Conservation (phyloP, 495 filamentous ascomycete genomes). For the Bacidia rubella region DNA sequence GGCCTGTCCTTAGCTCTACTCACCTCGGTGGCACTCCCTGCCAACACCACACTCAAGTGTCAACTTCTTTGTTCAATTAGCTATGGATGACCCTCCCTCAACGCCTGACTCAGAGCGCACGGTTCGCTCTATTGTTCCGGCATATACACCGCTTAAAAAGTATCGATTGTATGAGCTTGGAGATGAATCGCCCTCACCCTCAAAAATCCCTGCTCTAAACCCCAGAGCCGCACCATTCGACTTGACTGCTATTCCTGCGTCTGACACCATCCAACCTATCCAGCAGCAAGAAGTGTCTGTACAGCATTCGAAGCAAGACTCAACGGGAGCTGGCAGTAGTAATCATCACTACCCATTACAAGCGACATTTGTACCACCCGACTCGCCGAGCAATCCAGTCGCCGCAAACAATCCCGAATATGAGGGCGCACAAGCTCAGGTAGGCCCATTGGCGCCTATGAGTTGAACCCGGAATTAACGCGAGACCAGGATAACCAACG, state of each 20-base stretch:
- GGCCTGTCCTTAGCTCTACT: too few species aligned
- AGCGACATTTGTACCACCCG: neutral
- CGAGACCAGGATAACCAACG: too few species aligned
- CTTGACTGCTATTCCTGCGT: neutral
- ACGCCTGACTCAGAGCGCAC: slow-evolving; percentile 3
- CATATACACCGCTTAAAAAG: slow-evolving; percentile 1
- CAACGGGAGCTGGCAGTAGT: neutral
- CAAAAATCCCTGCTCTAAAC: neutral
- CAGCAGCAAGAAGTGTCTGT: neutral
- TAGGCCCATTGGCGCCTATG: too few species aligned
- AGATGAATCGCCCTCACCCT: neutral
- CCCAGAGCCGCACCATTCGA: neutral
- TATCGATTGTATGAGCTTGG: slow-evolving; percentile 5
- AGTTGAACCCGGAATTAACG: too few species aligned
- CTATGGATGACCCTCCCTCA: neutral
- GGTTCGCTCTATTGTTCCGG: neutral
- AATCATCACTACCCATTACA: neutral
- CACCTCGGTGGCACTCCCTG: too few species aligned
- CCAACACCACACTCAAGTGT: neutral
- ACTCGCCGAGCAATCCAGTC: too few species aligned
- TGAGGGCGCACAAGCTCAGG: too few species aligned
- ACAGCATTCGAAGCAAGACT: too few species aligned
- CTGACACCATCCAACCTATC: neutral
- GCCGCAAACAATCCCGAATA: too few species aligned
- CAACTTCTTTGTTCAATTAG: neutral